Percentiles rank a stretch among this genome's conserved stretches.
Conservation (phyloP, 257 asterid genomes). For the Linderniella brevidens region DNA sequence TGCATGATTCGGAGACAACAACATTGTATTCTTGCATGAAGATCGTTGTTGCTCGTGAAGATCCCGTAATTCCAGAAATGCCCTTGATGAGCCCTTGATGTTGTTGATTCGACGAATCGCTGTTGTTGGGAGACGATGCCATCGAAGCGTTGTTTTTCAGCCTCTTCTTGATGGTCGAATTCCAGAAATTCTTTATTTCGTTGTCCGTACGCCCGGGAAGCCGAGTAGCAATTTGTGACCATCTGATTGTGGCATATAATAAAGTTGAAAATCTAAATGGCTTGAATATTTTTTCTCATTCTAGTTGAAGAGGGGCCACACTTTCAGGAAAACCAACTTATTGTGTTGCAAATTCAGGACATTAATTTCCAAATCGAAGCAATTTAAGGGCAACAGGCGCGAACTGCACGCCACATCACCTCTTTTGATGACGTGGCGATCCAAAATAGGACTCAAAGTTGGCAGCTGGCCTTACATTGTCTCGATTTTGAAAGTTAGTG, state of each 20-base stretch:
- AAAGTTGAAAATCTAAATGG: neutral
- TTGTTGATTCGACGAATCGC: conserved; percentile 27
- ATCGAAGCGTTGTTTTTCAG: conserved; percentile 21
- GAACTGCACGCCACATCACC: too few relatives aligned
- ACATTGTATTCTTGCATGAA: conserved; percentile 58
- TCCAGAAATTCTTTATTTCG: conserved; percentile 89
- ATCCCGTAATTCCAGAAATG: conserved; percentile 3
- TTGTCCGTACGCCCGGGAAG: conserved; percentile 90
- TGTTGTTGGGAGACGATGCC: conserved; percentile 6
- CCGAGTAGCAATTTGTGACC: conserved; percentile 94
- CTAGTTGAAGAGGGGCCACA: too few relatives aligned
- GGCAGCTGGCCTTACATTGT: too few relatives aligned
- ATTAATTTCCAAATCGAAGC: too few relatives aligned
- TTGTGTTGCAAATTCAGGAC: too few relatives aligned
- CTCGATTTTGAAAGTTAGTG: too few relatives aligned
- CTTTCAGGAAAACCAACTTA: too few relatives aligned
- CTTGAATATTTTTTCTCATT: neutral
- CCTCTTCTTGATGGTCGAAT: conserved; percentile 74
- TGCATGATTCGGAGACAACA: conserved; percentile 18
- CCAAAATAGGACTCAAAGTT: too few relatives aligned
- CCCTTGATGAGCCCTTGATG: conserved; percentile 21
- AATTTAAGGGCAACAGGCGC: too few relatives aligned
- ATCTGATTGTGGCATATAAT: conserved; percentile 32
- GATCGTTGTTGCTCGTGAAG: conserved; percentile 6
- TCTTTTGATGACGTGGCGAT: too few relatives aligned